Evolutionary conservation across 306 rosid species (phyloP).

Genomic region (Sphenostylis stenocarpa): DNA sequence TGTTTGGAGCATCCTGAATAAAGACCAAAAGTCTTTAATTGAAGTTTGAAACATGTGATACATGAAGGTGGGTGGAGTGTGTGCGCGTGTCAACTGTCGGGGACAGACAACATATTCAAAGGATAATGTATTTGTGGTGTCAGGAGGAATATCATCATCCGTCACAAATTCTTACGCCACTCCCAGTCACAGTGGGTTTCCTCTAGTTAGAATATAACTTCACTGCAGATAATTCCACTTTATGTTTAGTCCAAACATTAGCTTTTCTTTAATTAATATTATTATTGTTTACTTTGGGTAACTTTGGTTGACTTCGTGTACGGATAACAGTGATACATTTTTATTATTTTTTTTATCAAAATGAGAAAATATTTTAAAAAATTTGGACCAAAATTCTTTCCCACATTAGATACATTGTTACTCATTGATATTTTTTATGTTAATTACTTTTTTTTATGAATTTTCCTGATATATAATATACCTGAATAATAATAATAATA

Average conservation of each 20-base stretch:
- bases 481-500: too few relatives aligned
- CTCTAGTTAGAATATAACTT: not conserved
- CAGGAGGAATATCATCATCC: too few relatives aligned
- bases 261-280: not conserved
- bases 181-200: not conserved
- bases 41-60: constrained; percentile 5
- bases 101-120: not conserved
- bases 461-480: too few relatives aligned
- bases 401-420: too few relatives aligned
- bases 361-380: too few relatives aligned
- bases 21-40: not conserved
- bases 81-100: not conserved
- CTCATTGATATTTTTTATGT: too few relatives aligned
- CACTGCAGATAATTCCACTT: not conserved
- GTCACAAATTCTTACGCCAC: not conserved
- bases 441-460: too few relatives aligned
- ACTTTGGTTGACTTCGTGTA: not conserved
- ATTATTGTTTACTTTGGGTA: not conserved
- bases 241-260: not conserved
- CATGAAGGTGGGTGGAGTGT: constrained; percentile 17
- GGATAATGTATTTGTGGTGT: too few relatives aligned
- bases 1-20: constrained; percentile 37
- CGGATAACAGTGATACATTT: too few relatives aligned
- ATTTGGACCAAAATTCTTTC: too few relatives aligned
- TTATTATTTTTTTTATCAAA: too few relatives aligned